Evolutionary conservation across 108 stramenopile genomes (phyloP).

Genomic region (Fragilariopsis cylindrus): DNA sequence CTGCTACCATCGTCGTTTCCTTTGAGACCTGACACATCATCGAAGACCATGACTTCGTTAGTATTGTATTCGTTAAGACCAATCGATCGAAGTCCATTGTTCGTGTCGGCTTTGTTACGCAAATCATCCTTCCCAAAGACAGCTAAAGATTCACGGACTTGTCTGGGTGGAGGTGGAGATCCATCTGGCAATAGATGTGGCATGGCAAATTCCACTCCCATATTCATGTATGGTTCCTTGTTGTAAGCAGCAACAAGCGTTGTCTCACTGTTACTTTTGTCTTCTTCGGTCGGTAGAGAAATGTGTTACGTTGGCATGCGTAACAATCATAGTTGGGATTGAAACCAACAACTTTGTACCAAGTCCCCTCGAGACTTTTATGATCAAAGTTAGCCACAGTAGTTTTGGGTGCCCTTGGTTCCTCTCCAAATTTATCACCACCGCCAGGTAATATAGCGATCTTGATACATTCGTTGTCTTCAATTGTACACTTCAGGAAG

Average conservation of each 20-base stretch:
- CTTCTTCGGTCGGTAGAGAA: constrained; percentile 55
- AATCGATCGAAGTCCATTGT: constrained; percentile 58
- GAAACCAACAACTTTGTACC: constrained; percentile 97
- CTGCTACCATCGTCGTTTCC: background rate
- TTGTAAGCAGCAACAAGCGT: constrained; percentile 23
- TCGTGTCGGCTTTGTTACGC: background rate
- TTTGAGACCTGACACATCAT: constrained; percentile 23
- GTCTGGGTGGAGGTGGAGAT: constrained; percentile 73
- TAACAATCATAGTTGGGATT: constrained; percentile 98
- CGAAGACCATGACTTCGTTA: constrained; percentile 89
- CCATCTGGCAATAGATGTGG: constrained; percentile 87
- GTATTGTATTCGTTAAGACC: constrained; percentile 83
- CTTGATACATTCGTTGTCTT: constrained; percentile 97
- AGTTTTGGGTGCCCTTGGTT: constrained; percentile 77
- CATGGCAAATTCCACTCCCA: constrained; percentile 93
- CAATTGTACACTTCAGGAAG: constrained; percentile 94
- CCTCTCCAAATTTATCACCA: constrained; percentile 72
- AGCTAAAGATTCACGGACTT: constrained; percentile 58
- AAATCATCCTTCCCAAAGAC: constrained; percentile 32
- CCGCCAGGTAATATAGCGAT: constrained; percentile 92
- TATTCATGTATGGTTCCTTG: constrained; percentile 57
- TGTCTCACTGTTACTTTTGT: constrained; percentile 17
- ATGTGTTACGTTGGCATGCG: constrained; percentile 96
- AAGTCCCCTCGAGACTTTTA: constrained; percentile 82
- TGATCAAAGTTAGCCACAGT: constrained; percentile 84